Evolutionary conservation across 2,329 filamentous ascomycete species (phyloP).

Genomic region (Acarospora socialis): DNA sequence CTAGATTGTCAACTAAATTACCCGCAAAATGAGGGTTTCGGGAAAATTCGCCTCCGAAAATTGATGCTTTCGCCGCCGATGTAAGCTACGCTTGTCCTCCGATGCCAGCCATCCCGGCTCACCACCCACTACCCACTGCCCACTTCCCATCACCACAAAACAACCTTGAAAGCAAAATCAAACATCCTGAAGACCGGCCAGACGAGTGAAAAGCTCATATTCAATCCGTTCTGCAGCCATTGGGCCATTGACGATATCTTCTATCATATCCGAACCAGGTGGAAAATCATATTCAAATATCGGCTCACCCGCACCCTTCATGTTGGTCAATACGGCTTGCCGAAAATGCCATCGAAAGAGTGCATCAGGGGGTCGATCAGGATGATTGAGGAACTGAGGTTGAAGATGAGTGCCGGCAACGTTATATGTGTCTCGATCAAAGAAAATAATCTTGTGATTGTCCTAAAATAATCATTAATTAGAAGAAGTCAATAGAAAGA

Average conservation of each 20-base stretch:
- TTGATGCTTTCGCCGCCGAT: no score
- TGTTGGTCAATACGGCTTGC: conserved; percentile 4
- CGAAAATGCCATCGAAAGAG: conserved; percentile 5
- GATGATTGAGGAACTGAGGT: not conserved
- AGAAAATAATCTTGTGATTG: conserved; percentile 4
- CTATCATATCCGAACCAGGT: conserved; percentile 4
- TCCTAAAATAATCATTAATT: conserved; percentile 3
- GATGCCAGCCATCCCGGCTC: no score
- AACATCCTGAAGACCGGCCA: conserved; percentile 5
- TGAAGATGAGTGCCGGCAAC: conserved; percentile 3
- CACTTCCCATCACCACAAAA: no score
- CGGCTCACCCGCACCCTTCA: conserved; percentile 13
- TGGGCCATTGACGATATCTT: conserved; percentile 7
- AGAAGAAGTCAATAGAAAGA: not conserved
- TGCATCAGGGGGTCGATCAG: conserved; percentile 1
- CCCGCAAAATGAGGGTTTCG: no score
- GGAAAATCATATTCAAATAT: conserved; percentile 14
- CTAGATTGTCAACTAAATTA: no score
- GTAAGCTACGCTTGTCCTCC: no score
- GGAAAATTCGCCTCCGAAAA: no score
- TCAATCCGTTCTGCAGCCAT: conserved; percentile 16
- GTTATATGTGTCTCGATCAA: not conserved
- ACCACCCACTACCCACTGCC: no score
- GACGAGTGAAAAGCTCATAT: conserved; percentile 11
- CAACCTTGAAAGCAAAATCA: conserved; percentile 7